phyloP scores from a whole-genome alignment of 352 stramenopile genomes.

The Peronospora farinosa region DNA sequence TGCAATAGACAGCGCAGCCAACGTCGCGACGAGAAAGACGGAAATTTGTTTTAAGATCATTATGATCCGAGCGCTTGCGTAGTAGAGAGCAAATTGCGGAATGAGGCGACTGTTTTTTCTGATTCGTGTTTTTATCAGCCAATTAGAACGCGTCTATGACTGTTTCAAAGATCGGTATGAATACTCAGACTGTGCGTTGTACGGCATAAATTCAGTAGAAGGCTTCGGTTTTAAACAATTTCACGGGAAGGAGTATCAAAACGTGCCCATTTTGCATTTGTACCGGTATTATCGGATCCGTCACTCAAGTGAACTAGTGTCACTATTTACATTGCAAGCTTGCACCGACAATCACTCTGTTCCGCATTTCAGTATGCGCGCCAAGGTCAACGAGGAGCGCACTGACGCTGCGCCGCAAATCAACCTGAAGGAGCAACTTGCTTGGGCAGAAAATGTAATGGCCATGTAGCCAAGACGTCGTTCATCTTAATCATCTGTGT shows the following conservation, averaged over 20 bases:
- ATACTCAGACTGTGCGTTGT: too few relatives aligned
- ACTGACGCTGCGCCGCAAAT: constrained; percentile 21
- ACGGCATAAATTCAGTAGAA: too few relatives aligned
- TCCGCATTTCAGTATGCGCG: constrained; percentile 24
- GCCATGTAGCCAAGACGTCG: neutral
- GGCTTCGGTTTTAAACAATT: too few relatives aligned
- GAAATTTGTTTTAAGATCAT: constrained; percentile 1
- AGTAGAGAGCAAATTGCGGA: constrained; percentile 8
- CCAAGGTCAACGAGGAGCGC: constrained; percentile 3
- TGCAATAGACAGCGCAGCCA: constrained; percentile 7
- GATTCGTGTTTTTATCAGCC: neutral
- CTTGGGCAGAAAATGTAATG: constrained; percentile 49
- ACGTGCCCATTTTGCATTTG: neutral
- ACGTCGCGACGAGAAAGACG: constrained; percentile 2
- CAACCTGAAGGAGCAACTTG: constrained; percentile 59
- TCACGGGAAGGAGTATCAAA: neutral
- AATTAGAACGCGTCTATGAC: neutral
- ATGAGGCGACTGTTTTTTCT: constrained; percentile 7
- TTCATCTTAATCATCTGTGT: neutral
- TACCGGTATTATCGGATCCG: neutral
- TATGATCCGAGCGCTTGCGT: neutral
- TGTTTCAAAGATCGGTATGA: constrained; percentile 10
- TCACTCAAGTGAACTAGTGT: neutral
- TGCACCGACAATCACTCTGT: constrained; percentile 26
- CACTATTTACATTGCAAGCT: neutral